Evolutionary conservation across 1,284 basidiomycete species (phyloP).

Genomic region (Inonotus obliquus): DNA sequence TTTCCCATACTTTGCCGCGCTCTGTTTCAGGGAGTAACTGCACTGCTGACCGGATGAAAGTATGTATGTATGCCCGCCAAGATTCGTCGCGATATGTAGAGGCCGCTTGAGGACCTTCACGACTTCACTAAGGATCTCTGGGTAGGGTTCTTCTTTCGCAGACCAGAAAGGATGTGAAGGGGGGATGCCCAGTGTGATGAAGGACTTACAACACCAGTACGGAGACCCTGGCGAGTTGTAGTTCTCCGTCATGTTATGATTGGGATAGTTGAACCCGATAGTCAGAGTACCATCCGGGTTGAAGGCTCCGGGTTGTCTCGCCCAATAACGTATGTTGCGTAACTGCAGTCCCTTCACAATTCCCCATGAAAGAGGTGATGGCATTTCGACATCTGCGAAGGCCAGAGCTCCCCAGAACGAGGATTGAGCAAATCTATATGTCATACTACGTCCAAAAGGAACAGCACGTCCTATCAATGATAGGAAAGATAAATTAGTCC

Average conservation of each 20-base stretch:
- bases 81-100: slow-evolving; percentile 60
- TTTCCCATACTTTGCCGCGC: slow-evolving; percentile 75
- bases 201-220: slow-evolving; percentile 81
- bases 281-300: slow-evolving; percentile 65
- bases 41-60: slow-evolving; percentile 76
- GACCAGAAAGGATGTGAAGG: slow-evolving; percentile 70
- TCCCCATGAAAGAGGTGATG: slow-evolving; percentile 69
- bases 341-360: slow-evolving; percentile 69
- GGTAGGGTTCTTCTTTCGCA: slow-evolving; percentile 58
- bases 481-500: neutral
- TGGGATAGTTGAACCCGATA: slow-evolving; percentile 71
- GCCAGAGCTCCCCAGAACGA: slow-evolving; percentile 74
- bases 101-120: slow-evolving; percentile 54
- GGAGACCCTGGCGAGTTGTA: slow-evolving; percentile 80
- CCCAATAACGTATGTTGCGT: slow-evolving; percentile 71
- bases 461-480: slow-evolving; percentile 57
- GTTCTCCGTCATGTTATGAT: slow-evolving; percentile 73
- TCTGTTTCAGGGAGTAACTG: slow-evolving; percentile 74
- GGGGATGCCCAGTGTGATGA: slow-evolving; percentile 61
- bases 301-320: slow-evolving; percentile 55
- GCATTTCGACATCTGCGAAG: slow-evolving; percentile 63
- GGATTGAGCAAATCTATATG: slow-evolving; percentile 76
- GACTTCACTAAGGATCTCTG: slow-evolving; percentile 38
- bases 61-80: slow-evolving; percentile 63
- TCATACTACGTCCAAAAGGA: slow-evolving; percentile 72